Evolutionary conservation across 2,329 filamentous ascomycete species (phyloP).

Genomic region (Ceratocystis alfenasii): DNA sequence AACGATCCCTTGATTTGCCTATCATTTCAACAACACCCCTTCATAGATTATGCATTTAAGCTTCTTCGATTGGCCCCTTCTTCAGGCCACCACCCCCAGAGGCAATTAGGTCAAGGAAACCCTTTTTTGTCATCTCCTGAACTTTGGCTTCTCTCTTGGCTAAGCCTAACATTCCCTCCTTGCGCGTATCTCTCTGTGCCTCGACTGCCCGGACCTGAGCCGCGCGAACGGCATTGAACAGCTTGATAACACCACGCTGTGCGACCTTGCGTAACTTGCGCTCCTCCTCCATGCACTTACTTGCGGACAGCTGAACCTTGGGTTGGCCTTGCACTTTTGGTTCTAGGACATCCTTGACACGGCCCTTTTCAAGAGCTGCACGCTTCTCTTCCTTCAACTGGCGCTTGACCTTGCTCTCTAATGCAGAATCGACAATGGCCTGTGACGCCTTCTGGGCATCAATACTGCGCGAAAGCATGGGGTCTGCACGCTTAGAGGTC

Average conservation of each 20-base stretch:
- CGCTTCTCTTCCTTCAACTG: constrained; percentile 73
- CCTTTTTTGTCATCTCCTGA: constrained; percentile 93
- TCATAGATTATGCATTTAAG: constrained; percentile 29
- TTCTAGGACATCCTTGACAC: constrained; percentile 69
- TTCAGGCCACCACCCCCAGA: constrained; percentile 48
- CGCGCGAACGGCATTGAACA: constrained; percentile 90
- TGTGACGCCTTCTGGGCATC: constrained; percentile 60
- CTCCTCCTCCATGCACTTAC: constrained; percentile 51
- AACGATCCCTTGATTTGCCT: background rate
- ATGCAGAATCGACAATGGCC: constrained; percentile 58
- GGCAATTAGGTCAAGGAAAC: constrained; percentile 83
- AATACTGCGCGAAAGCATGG: constrained; percentile 76
- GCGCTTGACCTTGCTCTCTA: constrained; percentile 70
- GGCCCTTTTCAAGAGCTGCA: constrained; percentile 68
- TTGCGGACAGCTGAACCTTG: constrained; percentile 28
- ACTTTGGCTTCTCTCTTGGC: constrained; percentile 73
- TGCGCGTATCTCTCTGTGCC: constrained; percentile 56
- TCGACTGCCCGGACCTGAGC: constrained; percentile 82
- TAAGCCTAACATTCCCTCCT: constrained; percentile 65
- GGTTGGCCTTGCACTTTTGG: constrained; percentile 15
- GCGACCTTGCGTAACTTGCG: constrained; percentile 73
- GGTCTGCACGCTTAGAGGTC: constrained; percentile 68
- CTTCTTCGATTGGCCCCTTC: constrained; percentile 47
- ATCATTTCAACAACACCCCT: background rate
- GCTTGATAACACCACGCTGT: constrained; percentile 83